These are phyloP conservation scores for Lomentospora prolificans DNA, from an alignment of 2,329 filamentous ascomycete species.

Conservation along the genomic window DNA sequence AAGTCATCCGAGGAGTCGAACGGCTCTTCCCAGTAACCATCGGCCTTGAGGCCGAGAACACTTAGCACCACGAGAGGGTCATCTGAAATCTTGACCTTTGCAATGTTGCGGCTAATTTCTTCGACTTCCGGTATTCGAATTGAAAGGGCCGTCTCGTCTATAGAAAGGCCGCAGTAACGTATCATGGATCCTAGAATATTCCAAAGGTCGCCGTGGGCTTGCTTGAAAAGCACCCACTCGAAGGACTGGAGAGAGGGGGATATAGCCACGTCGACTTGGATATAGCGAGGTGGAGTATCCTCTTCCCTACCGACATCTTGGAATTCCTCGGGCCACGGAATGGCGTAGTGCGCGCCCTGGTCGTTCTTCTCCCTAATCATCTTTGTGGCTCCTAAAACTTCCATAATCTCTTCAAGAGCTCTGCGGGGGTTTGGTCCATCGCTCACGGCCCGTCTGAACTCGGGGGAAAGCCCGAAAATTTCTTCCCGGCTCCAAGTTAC, in stretches of 20 bases:
- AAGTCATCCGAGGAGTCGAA: constrained; percentile 47
- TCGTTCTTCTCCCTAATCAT: constrained; percentile 19
- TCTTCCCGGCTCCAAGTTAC: constrained; percentile 29
- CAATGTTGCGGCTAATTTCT: constrained; percentile 39
- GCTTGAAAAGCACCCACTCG: constrained; percentile 57
- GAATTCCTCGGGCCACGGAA: constrained; percentile 38
- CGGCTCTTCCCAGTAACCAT: constrained; percentile 36
- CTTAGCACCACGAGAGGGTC: constrained; percentile 45
- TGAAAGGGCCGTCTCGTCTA: constrained; percentile 53
- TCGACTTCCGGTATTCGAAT: constrained; percentile 63
- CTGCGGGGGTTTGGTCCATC: constrained; percentile 7
- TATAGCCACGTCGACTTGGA: constrained; percentile 62
- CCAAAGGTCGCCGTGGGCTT: constrained; percentile 64
- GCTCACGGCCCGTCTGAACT: neutral
- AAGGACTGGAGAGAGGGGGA: constrained; percentile 31
- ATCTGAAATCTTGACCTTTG: constrained; percentile 49
- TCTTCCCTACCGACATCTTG: neutral
- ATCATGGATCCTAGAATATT: constrained; percentile 55
- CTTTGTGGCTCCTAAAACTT: constrained; percentile 34
- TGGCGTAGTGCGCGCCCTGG: constrained; percentile 36
- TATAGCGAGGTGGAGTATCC: constrained; percentile 21
- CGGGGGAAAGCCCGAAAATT: constrained; percentile 10
- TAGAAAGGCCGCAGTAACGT: constrained; percentile 54
- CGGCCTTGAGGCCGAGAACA: constrained; percentile 51
- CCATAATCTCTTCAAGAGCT: constrained; percentile 21